These are phyloP conservation scores for Zancudomyces culisetae DNA, from an alignment of 371 early-diverging fungal species.

Conservation along the genomic window DNA sequence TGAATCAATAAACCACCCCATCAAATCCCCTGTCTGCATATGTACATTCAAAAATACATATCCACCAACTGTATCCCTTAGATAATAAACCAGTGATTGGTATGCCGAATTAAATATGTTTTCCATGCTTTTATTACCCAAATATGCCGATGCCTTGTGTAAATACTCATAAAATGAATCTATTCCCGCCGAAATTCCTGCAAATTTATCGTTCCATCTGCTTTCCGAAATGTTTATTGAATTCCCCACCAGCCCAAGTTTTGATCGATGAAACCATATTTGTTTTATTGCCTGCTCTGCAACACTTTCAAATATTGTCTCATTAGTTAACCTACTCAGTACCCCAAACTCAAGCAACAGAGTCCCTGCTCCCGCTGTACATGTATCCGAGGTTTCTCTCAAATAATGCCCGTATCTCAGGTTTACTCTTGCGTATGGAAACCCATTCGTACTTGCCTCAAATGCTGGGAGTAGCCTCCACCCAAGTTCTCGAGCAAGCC, in stretches of 20 bases:
- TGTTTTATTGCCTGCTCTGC: conserved; percentile 48
- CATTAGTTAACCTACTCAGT: conserved; percentile 64
- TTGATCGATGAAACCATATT: conserved; percentile 58
- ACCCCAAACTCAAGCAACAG: conserved; percentile 89
- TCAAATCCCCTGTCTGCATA: conserved; percentile 42
- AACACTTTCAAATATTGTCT: conserved; percentile 53
- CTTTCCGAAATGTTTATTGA: conserved; percentile 50
- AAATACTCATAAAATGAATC: conserved; percentile 90
- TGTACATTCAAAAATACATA: conserved; percentile 72
- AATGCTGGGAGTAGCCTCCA: conserved; percentile 81
- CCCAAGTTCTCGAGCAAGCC: conserved; percentile 62
- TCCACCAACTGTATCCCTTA: conserved; percentile 42
- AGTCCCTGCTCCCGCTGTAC: conserved; percentile 83
- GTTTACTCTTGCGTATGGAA: conserved; percentile 80
- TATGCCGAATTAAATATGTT: conserved; percentile 69
- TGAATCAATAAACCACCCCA: conserved; percentile 71
- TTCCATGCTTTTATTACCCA: conserved; percentile 59
- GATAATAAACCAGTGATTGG: conserved; percentile 35
- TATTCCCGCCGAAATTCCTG: conserved; percentile 75
- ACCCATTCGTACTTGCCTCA: conserved; percentile 49
- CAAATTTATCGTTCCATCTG: conserved; percentile 43
- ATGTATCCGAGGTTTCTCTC: conserved; percentile 57
- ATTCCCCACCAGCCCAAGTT: conserved; percentile 64
- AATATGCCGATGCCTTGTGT: conserved; percentile 67
- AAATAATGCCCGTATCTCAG: conserved; percentile 46